Base-by-base conservation (phyloP, 2,329 filamentous ascomycete species). In the Phoma herbarum region DNA sequence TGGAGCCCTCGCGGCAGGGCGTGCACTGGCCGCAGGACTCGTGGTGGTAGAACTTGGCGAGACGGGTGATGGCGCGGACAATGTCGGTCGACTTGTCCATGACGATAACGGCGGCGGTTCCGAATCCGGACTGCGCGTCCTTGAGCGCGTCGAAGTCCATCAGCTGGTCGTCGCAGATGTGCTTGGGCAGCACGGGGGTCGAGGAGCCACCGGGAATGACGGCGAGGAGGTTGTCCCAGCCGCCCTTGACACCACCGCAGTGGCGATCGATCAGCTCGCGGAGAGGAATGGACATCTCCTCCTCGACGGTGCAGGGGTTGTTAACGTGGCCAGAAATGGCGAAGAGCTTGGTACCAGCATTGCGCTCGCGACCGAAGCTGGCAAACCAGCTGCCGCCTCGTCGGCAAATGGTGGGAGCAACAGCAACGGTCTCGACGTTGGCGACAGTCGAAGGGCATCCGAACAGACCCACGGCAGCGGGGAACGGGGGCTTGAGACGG, bases 131-230 rank as follows among this genome's bases (percentile, higher is more conserved):
- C 82, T 98, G 95, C 69, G 89, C 93, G 80, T 99, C 95, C 86
- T 99, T 99, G 70, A 99, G 87, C 10, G 91, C 93, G 77, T 99
- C 95, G 75, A 98, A 99, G 82, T 99, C 95, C 95, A 99, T 99
- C 54, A 99, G 81, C 79, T 98, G 94, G 72, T 97, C 89, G 78
- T 97, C 93, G 78, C 95, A 98, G 66, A 97, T 82, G 65, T 80
- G 80, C 84, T 94, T 96, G 68, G 95, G 95, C 49, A 99, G 86
- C 68, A 99, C 94, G 8, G 95, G 95, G 0, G 95, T 99, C 9
- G 95, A 99, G 2, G 93, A 97, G 66, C 95, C 95, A 76, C 95
- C 95, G 8, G 95, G 95, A 69, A 99, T 99, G 74, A 99, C 82
- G 64, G 95, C 95, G 70, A 93, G 88, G 51, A 99, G 85, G 82